These are phyloP conservation scores for Platanus orientalis DNA, from an alignment of 164 flowering plant genomes.

Conservation along the genomic window DNA sequence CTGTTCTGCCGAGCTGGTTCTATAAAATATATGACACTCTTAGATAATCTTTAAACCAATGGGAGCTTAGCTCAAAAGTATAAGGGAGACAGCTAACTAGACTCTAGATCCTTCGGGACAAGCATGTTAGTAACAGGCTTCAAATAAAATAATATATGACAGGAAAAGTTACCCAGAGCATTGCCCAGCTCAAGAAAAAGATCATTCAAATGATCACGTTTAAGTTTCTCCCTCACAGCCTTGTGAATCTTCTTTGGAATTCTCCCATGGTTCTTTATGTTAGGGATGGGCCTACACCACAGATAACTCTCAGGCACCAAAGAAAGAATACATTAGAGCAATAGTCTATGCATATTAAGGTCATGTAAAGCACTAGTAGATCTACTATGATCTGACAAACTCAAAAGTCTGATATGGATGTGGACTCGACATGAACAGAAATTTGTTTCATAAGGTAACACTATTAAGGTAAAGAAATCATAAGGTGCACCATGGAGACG, in stretches of 20 bases:
- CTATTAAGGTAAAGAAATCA: too few relatives aligned
- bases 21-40: slow-evolving; percentile 10
- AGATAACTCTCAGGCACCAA: not conserved
- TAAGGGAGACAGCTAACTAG: not conserved
- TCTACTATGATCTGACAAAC: not conserved
- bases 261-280: slow-evolving; percentile 47
- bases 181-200: slow-evolving; percentile 58
- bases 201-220: slow-evolving; percentile 80
- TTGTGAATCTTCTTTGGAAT: slow-evolving; percentile 72
- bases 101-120: too few relatives aligned
- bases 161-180: slow-evolving; percentile 54
- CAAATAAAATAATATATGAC: not conserved
- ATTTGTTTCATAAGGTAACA: too few relatives aligned
- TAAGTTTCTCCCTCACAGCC: slow-evolving; percentile 84
- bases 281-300: slow-evolving; percentile 34
- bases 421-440: too few relatives aligned
- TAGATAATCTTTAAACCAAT: not conserved
- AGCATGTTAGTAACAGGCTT: too few relatives aligned
- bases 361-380: not conserved
- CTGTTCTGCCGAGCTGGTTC: slow-evolving; percentile 40
- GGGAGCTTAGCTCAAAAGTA: not conserved
- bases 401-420: too few relatives aligned
- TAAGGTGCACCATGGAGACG: too few relatives aligned
- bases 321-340: not conserved
- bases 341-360: not conserved